phyloP scores from a whole-genome alignment of 129 eudicot genomes.

The Rutidosis leptorrhynchoides region DNA sequence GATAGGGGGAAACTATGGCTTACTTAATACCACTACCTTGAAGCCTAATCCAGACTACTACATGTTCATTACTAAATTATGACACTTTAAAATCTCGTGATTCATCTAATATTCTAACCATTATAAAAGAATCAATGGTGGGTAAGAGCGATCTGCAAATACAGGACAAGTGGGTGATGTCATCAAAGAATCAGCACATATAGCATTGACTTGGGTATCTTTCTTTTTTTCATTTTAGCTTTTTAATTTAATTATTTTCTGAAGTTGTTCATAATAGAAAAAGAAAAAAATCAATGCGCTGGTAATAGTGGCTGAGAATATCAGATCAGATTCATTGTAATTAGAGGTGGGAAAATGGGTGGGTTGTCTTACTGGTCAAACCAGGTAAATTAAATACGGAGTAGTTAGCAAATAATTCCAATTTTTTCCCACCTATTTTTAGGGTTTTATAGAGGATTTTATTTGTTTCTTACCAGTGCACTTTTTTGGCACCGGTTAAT shows the following conservation, averaged over 20 bases:
- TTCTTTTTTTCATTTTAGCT: not conserved
- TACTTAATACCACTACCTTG: constrained; percentile 69
- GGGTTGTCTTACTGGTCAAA: not conserved
- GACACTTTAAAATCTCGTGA: not conserved
- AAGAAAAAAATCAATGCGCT: constrained; percentile 10
- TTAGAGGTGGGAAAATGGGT: not conserved
- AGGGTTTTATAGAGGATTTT: not conserved
- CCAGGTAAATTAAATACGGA: not conserved
- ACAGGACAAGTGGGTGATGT: constrained; percentile 99
- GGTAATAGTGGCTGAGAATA: not conserved
- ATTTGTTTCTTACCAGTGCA: constrained; percentile 45
- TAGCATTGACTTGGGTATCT: constrained; percentile 95
- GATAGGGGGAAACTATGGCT: constrained; percentile 86
- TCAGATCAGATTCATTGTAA: constrained; percentile 3
- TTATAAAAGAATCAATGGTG: constrained; percentile 67
- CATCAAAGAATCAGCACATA: constrained; percentile 96
- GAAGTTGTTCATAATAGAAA: not conserved
- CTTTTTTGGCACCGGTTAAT: constrained; percentile 86
- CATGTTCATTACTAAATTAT: constrained; percentile 36
- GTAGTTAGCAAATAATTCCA: too few relatives aligned
- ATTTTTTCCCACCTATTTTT: too few relatives aligned
- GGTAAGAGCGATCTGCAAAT: constrained; percentile 96
- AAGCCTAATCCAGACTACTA: constrained; percentile 85
- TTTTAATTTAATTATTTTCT: not conserved
- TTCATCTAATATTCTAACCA: too few relatives aligned